A percentile compares a stretch with the other conserved stretches of the same genome.
Conservation (phyloP, 495 filamentous ascomycete genomes). For the Penicillium arizonense region DNA sequence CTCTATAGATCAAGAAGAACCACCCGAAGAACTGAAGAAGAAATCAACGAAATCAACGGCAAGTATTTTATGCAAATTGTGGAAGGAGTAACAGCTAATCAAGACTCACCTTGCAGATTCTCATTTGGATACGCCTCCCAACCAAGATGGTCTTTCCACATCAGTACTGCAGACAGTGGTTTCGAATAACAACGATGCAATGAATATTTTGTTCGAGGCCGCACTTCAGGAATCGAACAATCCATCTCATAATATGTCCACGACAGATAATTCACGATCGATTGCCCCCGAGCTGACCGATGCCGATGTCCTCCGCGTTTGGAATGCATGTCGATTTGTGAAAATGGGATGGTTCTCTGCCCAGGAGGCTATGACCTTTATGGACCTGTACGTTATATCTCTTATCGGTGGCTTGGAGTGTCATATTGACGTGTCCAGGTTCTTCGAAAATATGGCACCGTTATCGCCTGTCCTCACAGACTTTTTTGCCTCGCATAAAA, state of each 20-base stretch:
- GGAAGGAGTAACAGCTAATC: too few relatives aligned
- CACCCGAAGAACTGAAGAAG: too few relatives aligned
- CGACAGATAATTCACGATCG: not conserved
- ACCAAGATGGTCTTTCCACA: slow-evolving; percentile 11
- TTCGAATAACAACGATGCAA: slow-evolving; percentile 32
- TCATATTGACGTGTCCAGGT: slow-evolving; percentile 12
- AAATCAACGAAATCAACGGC: too few relatives aligned
- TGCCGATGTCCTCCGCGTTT: slow-evolving; percentile 26
- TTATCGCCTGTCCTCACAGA: slow-evolving; percentile 38
- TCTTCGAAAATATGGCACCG: slow-evolving; percentile 35
- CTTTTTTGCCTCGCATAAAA: slow-evolving; percentile 32
- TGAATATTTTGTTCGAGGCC: slow-evolving; percentile 37
- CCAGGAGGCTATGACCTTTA: slow-evolving; percentile 29
- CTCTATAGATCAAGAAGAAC: too few relatives aligned
- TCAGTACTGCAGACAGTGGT: slow-evolving; percentile 21
- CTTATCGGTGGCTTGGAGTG: not conserved
- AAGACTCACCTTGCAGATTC: not conserved
- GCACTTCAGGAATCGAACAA: slow-evolving; percentile 14
- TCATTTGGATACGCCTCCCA: not conserved
- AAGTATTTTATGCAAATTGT: too few relatives aligned
- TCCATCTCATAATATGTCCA: not conserved
- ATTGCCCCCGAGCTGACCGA: slow-evolving; percentile 6
- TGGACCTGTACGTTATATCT: slow-evolving; percentile 20
- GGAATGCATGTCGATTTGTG: slow-evolving; percentile 40
- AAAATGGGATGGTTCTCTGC: slow-evolving; percentile 43